Evolutionary conservation across 2,329 filamentous ascomycete genomes (phyloP).

Genomic region (Arthrobotrys conoides): DNA sequence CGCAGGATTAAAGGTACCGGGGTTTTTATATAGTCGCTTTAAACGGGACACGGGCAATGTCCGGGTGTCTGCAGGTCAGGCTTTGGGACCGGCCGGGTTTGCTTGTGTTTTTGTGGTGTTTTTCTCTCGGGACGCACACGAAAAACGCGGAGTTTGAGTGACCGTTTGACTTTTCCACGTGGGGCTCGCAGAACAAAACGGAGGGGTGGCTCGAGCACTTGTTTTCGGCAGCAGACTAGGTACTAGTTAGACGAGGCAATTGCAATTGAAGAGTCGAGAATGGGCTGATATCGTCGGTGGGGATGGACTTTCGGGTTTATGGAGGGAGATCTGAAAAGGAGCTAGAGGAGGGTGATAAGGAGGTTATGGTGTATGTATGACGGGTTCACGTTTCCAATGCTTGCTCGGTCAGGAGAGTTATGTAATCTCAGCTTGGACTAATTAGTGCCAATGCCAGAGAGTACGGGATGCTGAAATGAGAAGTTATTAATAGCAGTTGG

Average conservation of each 20-base stretch:
- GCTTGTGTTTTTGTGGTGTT: conserved; percentile 14
- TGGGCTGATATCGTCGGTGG: conserved; percentile 9
- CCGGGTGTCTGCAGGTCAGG: conserved; percentile 24
- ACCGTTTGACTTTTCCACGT: conserved; percentile 57
- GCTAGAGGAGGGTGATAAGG: conserved; percentile 1
- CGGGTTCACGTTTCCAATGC: conserved; percentile 24
- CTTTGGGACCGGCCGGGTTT: conserved; percentile 3
- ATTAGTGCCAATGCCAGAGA: not conserved
- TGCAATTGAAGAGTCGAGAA: conserved; percentile 18
- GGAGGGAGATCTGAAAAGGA: not conserved
- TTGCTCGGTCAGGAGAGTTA: conserved; percentile 36
- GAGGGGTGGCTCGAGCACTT: not conserved
- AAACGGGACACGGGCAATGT: not conserved
- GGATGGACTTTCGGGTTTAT: not conserved
- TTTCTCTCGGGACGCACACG: conserved; percentile 25
- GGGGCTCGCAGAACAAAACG: conserved; percentile 20
- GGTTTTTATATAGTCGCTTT: conserved; percentile 19
- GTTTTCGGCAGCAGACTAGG: conserved; percentile 11
- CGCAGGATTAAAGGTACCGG: conserved; percentile 7
- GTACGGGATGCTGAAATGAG: conserved; percentile 39
- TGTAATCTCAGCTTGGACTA: not conserved
- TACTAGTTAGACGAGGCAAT: not conserved
- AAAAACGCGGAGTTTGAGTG: conserved; percentile 43
- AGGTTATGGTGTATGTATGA: conserved; percentile 9
- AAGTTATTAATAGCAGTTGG: conserved; percentile 48